Evolutionary conservation across 2,329 filamentous ascomycete genomes (phyloP).

Genomic region (Fusarium duplospermum): DNA sequence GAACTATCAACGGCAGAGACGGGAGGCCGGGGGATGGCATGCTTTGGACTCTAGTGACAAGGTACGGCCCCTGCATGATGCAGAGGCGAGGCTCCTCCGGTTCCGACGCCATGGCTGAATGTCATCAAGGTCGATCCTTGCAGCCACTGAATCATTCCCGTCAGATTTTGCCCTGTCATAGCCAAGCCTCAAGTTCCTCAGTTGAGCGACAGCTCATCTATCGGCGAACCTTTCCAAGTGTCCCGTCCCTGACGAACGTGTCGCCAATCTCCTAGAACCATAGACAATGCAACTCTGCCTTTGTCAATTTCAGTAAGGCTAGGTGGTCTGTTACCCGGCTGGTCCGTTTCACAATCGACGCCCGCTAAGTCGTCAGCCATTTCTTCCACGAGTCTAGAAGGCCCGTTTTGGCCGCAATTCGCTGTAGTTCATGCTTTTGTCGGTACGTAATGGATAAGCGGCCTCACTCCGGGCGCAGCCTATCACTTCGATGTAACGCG

Average conservation of each 20-base stretch:
- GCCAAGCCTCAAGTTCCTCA: neutral
- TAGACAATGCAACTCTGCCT: neutral
- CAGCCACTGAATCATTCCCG: neutral
- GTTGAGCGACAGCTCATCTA: neutral
- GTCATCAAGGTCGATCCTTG: neutral
- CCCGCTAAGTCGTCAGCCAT: neutral
- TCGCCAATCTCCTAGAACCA: neutral
- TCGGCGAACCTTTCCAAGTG: neutral
- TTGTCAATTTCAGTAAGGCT: neutral
- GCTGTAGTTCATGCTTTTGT: neutral
- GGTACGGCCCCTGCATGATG: neutral
- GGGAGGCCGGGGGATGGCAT: neutral
- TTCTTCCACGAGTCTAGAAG: neutral
- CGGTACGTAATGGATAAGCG: constrained; percentile 1
- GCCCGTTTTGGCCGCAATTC: neutral
- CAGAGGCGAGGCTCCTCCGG: neutral
- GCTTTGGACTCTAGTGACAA: neutral
- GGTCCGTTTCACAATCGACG: neutral
- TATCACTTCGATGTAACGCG: neutral
- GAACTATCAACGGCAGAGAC: neutral
- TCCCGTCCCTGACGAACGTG: neutral
- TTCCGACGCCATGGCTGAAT: neutral
- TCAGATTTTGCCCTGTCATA: neutral
- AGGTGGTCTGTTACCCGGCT: neutral
- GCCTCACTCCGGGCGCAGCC: neutral